Conservation (phyloP, 345 rosid species). For the Arabis alpina region DNA sequence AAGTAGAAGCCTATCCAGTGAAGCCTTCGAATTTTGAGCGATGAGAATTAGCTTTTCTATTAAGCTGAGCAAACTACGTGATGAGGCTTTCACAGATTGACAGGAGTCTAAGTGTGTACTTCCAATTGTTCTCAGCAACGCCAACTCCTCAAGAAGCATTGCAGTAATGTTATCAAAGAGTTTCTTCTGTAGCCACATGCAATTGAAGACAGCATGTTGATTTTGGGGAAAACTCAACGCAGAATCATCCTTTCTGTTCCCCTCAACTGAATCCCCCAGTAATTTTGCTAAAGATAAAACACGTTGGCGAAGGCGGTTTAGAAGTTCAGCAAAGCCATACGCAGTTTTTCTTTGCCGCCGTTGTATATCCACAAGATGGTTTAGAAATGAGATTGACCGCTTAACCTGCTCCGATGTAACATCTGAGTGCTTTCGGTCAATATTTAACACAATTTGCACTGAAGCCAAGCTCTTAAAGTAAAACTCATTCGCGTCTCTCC, state of each 20-base stretch:
- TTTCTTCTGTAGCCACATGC: conserved; percentile 89
- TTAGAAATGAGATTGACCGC: conserved; percentile 73
- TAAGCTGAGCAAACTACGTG: conserved; percentile 53
- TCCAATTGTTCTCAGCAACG: conserved; percentile 65
- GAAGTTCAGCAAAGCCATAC: conserved; percentile 58
- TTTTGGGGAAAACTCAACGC: conserved; percentile 55
- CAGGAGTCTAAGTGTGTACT: conserved; percentile 62
- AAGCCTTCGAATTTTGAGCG: conserved; percentile 70
- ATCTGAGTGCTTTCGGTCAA: conserved; percentile 73
- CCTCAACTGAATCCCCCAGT: conserved; percentile 41
- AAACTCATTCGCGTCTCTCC: conserved; percentile 69
- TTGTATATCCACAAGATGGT: conserved; percentile 79
- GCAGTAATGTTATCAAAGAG: conserved; percentile 64
- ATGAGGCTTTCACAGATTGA: conserved; percentile 53
- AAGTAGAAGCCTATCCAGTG: conserved; percentile 68
- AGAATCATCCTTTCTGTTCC: conserved; percentile 33
- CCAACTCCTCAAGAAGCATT: conserved; percentile 62
- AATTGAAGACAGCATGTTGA: conserved; percentile 54
- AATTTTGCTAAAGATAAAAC: conserved; percentile 50
- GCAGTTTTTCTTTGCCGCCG: conserved; percentile 70
- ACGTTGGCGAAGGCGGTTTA: conserved; percentile 52
- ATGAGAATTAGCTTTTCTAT: conserved; percentile 60
- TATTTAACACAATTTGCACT: conserved; percentile 64
- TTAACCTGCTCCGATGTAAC: conserved; percentile 73
- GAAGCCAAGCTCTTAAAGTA: conserved; percentile 87